Conservation (phyloP, 306 rosid genomes). For the Carpinus fangiana region DNA sequence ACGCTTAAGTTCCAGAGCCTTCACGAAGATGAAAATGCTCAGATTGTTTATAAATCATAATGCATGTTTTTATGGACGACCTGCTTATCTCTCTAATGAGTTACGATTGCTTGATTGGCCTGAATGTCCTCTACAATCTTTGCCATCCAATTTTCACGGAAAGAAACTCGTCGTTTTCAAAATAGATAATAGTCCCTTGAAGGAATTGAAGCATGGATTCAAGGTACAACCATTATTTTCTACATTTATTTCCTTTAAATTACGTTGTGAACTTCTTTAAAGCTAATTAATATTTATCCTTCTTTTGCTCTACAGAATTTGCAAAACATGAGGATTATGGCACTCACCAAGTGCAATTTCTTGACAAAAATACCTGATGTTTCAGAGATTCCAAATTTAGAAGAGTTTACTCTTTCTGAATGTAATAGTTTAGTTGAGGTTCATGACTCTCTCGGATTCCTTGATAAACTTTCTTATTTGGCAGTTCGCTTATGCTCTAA, state of each 20-base stretch:
- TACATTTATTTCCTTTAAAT: no score
- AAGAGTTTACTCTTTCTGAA: conserved; percentile 29
- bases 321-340: neutral
- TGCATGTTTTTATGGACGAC: neutral
- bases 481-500: neutral
- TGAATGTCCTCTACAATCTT: no score
- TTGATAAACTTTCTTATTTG: conserved; percentile 18
- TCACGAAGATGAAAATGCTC: neutral
- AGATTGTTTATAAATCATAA: neutral
- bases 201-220: neutral
- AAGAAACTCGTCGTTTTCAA: neutral
- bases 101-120: neutral
- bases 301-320: neutral
- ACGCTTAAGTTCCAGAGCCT: neutral
- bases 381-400: conserved; percentile 20
- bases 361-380: neutral
- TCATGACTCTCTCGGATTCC: conserved; percentile 23
- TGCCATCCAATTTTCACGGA: no score
- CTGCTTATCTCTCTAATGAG: neutral
- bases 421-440: conserved; percentile 14
- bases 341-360: neutral
- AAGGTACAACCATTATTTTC: neutral
- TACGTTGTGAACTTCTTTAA: no score
- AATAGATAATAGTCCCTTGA: neutral
- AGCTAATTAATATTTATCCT: no score